phyloP scores from a whole-genome alignment of 2,329 filamentous ascomycete genomes.

The Aspergillus quadrilineatus region DNA sequence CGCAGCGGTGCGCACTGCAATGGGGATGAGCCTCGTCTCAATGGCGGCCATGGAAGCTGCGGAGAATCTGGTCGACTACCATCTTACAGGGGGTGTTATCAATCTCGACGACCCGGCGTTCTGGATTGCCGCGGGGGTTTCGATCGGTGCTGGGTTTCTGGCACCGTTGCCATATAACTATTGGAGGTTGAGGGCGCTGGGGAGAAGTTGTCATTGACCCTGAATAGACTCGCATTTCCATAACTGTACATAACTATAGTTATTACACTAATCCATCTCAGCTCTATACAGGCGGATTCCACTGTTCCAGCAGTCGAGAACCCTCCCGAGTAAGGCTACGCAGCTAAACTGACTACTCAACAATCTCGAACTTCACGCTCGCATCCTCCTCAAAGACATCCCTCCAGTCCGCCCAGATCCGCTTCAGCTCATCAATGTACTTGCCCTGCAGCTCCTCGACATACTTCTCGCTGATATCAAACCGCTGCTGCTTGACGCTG shows the following conservation, averaged over 20 bases:
- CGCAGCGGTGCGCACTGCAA: constrained; percentile 51
- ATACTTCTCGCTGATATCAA: constrained; percentile 64
- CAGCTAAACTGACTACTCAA: constrained; percentile 14
- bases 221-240: neutral
- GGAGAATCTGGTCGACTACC: constrained; percentile 57
- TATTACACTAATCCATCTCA: neutral
- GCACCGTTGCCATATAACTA: constrained; percentile 58
- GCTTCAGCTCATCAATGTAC: constrained; percentile 59
- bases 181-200: constrained; percentile 48
- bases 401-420: constrained; percentile 32
- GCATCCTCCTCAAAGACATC: constrained; percentile 27
- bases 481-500: constrained; percentile 54
- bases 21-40: constrained; percentile 60
- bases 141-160: constrained; percentile 35
- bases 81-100: constrained; percentile 54
- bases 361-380: constrained; percentile 29
- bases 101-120: constrained; percentile 50
- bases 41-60: constrained; percentile 60
- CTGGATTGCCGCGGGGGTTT: constrained; percentile 51
- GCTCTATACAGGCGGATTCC: neutral
- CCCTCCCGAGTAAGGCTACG: too few species aligned
- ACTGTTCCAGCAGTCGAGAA: neutral
- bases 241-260: neutral
- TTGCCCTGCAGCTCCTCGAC: constrained; percentile 70
- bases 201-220: constrained; percentile 36